Percentiles rank a stretch among this genome's conserved stretches.
Evolutionary conservation across 2,329 filamentous ascomycete species (phyloP).

Genomic region (Ophiostoma sp.): DNA sequence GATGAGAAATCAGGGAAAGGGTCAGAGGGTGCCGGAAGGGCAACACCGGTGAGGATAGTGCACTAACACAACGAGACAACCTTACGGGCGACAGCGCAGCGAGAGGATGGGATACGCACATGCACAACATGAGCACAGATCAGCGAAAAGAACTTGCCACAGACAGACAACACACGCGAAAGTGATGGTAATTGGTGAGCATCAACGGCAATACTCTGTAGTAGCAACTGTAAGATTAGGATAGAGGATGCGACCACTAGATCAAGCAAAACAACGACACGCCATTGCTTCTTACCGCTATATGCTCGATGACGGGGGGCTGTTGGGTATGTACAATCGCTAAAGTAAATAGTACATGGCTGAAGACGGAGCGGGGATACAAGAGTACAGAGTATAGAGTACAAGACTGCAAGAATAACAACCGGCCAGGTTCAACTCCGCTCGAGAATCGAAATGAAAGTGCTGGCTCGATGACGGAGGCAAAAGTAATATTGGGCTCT

Average conservation of each 20-base stretch:
- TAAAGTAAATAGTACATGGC: too few relatives aligned
- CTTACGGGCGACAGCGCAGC: conserved; percentile 3
- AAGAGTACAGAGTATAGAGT: background rate
- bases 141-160: background rate
- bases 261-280: background rate
- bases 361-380: background rate
- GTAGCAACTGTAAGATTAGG: background rate
- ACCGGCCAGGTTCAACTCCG: background rate
- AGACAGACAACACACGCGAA: background rate
- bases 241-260: background rate
- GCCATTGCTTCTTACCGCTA: background rate
- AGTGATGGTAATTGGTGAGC: background rate
- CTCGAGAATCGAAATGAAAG: background rate
- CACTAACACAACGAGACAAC: background rate
- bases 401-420: background rate
- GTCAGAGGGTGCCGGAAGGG: background rate
- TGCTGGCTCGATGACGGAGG: background rate
- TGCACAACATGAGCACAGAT: background rate
- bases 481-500: background rate
- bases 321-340: background rate
- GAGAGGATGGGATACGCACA: background rate
- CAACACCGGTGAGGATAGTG: background rate
- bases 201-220: background rate
- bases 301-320: background rate
- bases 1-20: background rate